Evolutionary conservation across 2,329 filamentous ascomycete species (phyloP).

Genomic region (Venturia aucupariae): DNA sequence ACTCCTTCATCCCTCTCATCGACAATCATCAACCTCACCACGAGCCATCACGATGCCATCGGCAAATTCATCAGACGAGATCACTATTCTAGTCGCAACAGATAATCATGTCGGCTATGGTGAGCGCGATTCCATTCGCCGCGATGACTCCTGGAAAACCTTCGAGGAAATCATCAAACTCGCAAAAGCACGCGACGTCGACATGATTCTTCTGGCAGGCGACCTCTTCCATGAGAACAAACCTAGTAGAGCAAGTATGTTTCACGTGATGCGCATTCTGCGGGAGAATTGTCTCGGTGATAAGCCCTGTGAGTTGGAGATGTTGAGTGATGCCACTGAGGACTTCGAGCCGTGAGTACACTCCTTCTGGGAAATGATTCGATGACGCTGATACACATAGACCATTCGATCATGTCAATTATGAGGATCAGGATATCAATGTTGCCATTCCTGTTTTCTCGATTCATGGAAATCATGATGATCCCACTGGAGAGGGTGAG

Average conservation of each 20-base stretch:
- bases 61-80: conserved; percentile 60
- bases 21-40: background rate
- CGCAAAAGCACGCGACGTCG: conserved; percentile 79
- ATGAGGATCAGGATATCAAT: conserved; percentile 95
- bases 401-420: conserved; percentile 90
- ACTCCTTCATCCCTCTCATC: background rate
- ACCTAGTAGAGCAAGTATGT: conserved; percentile 89
- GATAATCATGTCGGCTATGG: conserved; percentile 98
- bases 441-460: conserved; percentile 95
- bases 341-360: conserved; percentile 61
- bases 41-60: background rate
- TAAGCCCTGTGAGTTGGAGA: conserved; percentile 90
- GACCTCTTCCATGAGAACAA: conserved; percentile 99
- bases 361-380: background rate
- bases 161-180: conserved; percentile 94
- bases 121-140: conserved; percentile 87
- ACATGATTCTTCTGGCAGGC: conserved; percentile 92
- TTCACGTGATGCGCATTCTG: conserved; percentile 91
- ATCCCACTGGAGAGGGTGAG: conserved; percentile 64
- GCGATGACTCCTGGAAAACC: conserved; percentile 91
- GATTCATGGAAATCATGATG: conserved; percentile 97
- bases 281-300: conserved; percentile 90
- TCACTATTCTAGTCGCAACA: conserved; percentile 86
- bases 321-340: conserved; percentile 85
- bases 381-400: conserved; percentile 21